Evolutionary conservation across 2,329 filamentous ascomycete species (phyloP).

Genomic region (Dothistroma septosporum): DNA sequence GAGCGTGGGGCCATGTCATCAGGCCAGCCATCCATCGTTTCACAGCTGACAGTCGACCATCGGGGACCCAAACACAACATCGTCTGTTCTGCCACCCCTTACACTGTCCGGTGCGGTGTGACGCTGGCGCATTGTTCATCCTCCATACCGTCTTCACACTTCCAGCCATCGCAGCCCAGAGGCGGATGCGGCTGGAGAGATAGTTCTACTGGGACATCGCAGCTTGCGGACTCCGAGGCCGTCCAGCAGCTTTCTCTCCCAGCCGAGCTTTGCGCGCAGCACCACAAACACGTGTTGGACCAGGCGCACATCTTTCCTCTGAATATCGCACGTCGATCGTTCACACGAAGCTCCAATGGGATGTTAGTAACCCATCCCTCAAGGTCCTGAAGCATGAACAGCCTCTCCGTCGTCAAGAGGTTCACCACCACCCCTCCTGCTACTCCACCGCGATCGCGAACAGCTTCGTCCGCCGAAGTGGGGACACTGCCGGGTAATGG

Average conservation of each 20-base stretch:
- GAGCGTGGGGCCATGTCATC: background rate
- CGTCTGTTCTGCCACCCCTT: background rate
- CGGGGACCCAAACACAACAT: background rate
- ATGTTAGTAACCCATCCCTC: conserved; percentile 38
- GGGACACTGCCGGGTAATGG: conserved; percentile 12
- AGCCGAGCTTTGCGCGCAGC: conserved; percentile 4
- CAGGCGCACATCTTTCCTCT: background rate
- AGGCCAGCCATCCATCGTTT: background rate
- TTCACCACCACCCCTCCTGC: conserved; percentile 56
- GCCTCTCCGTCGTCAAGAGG: conserved; percentile 86
- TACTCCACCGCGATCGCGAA: conserved; percentile 49
- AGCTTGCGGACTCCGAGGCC: background rate
- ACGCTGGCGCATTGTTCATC: background rate
- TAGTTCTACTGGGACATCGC: background rate
- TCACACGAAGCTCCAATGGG: conserved; percentile 14
- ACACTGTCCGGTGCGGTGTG: background rate
- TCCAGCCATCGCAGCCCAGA: background rate
- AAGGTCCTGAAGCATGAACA: conserved; percentile 65
- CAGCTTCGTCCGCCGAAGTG: conserved; percentile 26
- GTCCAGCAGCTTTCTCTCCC: background rate
- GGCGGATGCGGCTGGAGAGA: background rate
- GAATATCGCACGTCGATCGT: background rate
- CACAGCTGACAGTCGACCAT: background rate
- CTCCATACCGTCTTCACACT: background rate
- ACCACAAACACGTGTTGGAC: background rate